Evolutionary conservation across 371 early-diverging fungal species (phyloP), one percentile per base, ranked within the genome.

Genomic region (Actinomucor elegans): DNA sequence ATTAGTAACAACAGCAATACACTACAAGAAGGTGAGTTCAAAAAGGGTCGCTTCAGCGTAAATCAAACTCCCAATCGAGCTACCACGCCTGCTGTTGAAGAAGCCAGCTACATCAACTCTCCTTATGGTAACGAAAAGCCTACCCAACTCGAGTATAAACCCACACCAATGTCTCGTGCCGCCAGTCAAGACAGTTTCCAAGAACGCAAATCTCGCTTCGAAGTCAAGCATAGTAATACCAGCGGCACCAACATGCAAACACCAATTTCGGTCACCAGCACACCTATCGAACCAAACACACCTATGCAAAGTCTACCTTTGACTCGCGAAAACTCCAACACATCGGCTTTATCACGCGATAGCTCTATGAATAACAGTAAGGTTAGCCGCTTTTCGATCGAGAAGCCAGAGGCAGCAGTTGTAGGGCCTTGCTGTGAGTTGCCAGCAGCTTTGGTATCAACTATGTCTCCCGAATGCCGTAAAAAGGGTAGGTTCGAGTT

Each of bases 1-100:
- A 50, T 45, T 10, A 28, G 26, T 20, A 53, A 38, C 15, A 40
- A 44, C 23, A 28, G 34, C 1, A 52, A 41, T 21, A 32, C 48
- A 14, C 10, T 54, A 12, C 66, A 56, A 17, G 68, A 68, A 27
- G 58, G 52, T 1, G 55, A 64, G 20, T 43, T 68, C 23, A 59
- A 59, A 26, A 68, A 68, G 26, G 68, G 68, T 1, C 49, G 68
- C 9, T 68, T 68, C 20, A 68, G 68, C 42, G 68, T 68, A 12
- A 68, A 68, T 28, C 64, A 64, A 15, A 59, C 67, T n/a, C 55
- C 59, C 12, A 43, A 50, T 14, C 64, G 45, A 24, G 23, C 35
- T 29, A 23, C 3, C 10, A 55, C 41, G 32, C 50, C 44, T 14
- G 43, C 32, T 32, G 14, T 41, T 2, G 48, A 45, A 9, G 48